Conservation (phyloP, 768 basidiomycete species). For the Termitomyces sp. region DNA sequence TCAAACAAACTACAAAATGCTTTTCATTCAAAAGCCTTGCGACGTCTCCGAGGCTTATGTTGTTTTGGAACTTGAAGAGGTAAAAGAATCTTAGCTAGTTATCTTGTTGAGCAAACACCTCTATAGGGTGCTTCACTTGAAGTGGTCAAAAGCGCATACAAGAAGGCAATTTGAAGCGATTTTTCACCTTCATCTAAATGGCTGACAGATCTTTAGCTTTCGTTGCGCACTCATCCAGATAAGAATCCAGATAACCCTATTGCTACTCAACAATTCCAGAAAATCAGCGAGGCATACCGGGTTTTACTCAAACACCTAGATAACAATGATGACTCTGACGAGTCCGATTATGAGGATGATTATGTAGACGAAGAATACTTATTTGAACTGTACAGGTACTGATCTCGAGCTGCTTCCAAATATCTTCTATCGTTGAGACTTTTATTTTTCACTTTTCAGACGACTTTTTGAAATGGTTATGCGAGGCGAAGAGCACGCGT, state of each 20-base stretch:
- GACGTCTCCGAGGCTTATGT: constrained; percentile 29
- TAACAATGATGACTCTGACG: constrained; percentile 30
- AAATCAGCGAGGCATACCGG: constrained; percentile 65
- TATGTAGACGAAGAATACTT: constrained; percentile 28
- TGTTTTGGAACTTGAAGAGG: constrained; percentile 53
- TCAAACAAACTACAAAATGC: no score
- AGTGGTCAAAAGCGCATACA: constrained; percentile 64
- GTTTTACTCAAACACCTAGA: constrained; percentile 52
- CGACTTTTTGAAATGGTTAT: constrained; percentile 43
- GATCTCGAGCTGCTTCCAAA: not conserved
- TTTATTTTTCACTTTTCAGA: constrained; percentile 6
- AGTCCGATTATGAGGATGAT: constrained; percentile 28
- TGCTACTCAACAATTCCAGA: constrained; percentile 69
- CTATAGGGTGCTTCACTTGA: constrained; percentile 58
- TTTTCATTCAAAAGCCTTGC: constrained; percentile 1
- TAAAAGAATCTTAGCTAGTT: constrained; percentile 17
- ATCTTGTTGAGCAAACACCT: not conserved
- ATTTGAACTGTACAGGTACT: constrained; percentile 39
- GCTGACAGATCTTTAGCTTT: constrained; percentile 35
- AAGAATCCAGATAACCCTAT: constrained; percentile 65
- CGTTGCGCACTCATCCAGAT: constrained; percentile 70
- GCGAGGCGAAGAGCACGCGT: constrained; percentile 23
- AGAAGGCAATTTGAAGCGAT: constrained; percentile 49
- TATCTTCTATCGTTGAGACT: not conserved
- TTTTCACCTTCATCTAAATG: not conserved